These are phyloP conservation scores for Mortierella sp. DNA, from an alignment of 371 early-diverging fungal species.

Conservation along the genomic window DNA sequence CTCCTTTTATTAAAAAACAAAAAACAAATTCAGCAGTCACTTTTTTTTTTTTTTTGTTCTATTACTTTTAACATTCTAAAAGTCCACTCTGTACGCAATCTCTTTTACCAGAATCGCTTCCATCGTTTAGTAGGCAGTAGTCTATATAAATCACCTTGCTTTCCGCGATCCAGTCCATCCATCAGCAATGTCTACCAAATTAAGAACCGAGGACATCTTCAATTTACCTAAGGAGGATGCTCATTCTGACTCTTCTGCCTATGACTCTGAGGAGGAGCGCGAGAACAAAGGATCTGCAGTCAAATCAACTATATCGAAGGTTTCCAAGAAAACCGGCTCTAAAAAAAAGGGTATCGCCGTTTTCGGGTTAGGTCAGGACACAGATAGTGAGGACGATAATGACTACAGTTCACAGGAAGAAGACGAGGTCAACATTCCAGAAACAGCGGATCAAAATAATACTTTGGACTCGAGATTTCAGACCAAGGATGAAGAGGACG, in stretches of 20 bases:
- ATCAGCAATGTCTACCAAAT: slow-evolving; percentile 24
- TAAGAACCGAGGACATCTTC: slow-evolving; percentile 40
- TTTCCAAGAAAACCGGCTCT: slow-evolving; percentile 14
- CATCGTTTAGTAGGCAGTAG: background rate
- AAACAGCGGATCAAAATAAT: background rate
- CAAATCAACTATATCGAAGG: slow-evolving; percentile 1
- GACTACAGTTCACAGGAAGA: slow-evolving; percentile 57
- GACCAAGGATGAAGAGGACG: slow-evolving; percentile 14
- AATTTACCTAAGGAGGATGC: slow-evolving; percentile 26
- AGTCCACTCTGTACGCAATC: background rate
- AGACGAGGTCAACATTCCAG: slow-evolving; percentile 32
- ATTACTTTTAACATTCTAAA: slow-evolving; percentile 3
- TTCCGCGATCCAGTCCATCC: background rate
- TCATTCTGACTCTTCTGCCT: slow-evolving; percentile 32
- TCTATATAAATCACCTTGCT: background rate
- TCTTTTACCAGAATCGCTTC: background rate
- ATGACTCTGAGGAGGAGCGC: slow-evolving; percentile 46
- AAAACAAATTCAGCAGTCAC: slow-evolving; percentile 39
- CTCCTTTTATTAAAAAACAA: background rate
- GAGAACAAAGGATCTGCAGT: slow-evolving; percentile 5
- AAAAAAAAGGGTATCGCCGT: slow-evolving; percentile 33
- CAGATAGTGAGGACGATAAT: slow-evolving; percentile 34
- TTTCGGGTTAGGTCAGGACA: slow-evolving; percentile 56
- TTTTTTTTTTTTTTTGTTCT: slow-evolving; percentile 16
- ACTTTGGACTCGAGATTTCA: slow-evolving; percentile 22